phyloP scores from a whole-genome alignment of 441 rosid genomes.

The Melastoma candidum region DNA sequence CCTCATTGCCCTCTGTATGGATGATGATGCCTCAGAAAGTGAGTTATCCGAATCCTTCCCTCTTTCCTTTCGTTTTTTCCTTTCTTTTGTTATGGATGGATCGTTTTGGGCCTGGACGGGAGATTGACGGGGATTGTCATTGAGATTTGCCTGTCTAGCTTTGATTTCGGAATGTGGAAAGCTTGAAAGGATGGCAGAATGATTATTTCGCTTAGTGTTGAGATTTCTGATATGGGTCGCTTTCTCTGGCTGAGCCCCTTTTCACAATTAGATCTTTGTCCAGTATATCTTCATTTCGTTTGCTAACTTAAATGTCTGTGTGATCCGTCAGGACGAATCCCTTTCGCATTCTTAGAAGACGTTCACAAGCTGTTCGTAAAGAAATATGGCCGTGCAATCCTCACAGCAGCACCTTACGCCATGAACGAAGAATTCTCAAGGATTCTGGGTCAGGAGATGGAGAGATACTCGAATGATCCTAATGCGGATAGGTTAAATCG shows the following conservation, averaged over 20 bases:
- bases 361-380: constrained; percentile 86
- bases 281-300: too few species aligned
- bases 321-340: constrained; percentile 50
- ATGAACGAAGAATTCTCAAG: constrained; percentile 96
- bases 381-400: constrained; percentile 69
- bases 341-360: constrained; percentile 88
- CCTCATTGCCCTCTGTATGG: constrained; percentile 92
- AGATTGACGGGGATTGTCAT: too few species aligned
- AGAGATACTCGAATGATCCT: constrained; percentile 65
- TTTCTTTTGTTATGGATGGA: not conserved
- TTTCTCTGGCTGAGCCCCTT: too few species aligned
- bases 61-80: not conserved
- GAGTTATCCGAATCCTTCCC: constrained; percentile 9
- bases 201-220: too few species aligned
- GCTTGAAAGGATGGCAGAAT: too few species aligned
- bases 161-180: too few species aligned
- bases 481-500: constrained; percentile 82
- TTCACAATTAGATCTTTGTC: too few species aligned
- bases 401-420: constrained; percentile 71
- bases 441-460: constrained; percentile 83
- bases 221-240: too few species aligned
- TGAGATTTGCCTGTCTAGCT: too few species aligned
- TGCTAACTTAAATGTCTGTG: too few species aligned
- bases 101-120: too few species aligned
- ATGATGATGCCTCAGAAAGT: constrained; percentile 84